Percentiles rank a stretch among this genome's conserved stretches.
Conservation (phyloP, 768 basidiomycete species). For the Suillus discolor region DNA sequence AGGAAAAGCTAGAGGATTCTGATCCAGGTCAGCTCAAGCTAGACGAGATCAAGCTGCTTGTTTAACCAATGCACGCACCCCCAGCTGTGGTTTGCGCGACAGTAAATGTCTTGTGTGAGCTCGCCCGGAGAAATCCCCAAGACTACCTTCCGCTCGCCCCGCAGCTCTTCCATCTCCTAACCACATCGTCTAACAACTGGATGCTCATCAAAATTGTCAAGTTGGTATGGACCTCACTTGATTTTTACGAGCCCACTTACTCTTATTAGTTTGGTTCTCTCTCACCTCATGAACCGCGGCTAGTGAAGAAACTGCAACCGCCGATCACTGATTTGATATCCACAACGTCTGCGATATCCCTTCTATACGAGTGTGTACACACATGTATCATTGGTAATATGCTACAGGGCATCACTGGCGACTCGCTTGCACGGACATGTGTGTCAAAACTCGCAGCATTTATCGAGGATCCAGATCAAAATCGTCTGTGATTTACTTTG, state of each 20-base stretch:
- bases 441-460: constrained; percentile 94
- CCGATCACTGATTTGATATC: constrained; percentile 96
- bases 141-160: constrained; percentile 90
- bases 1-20: constrained; percentile 79
- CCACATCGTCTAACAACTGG: constrained; percentile 97
- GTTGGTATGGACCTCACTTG: constrained; percentile 54
- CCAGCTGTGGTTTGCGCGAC: constrained; percentile 92
- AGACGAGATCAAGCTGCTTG: background rate
- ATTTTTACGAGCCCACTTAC: background rate
- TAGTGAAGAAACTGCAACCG: constrained; percentile 92
- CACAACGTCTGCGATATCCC: constrained; percentile 92
- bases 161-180: constrained; percentile 89
- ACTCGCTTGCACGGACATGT: constrained; percentile 81
- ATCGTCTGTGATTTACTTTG: constrained; percentile 59
- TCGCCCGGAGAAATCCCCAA: constrained; percentile 76
- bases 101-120: constrained; percentile 92
- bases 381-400: constrained; percentile 98
- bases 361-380: constrained; percentile 97
- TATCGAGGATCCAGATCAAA: constrained; percentile 92
- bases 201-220: constrained; percentile 99
- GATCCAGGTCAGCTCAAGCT: constrained; percentile 56
- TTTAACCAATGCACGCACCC: constrained; percentile 9
- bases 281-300: constrained; percentile 87
- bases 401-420: constrained; percentile 78
- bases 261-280: constrained; percentile 82